Conservation (phyloP, 2,329 filamentous ascomycete species). For the Fusarium mundagurra region DNA sequence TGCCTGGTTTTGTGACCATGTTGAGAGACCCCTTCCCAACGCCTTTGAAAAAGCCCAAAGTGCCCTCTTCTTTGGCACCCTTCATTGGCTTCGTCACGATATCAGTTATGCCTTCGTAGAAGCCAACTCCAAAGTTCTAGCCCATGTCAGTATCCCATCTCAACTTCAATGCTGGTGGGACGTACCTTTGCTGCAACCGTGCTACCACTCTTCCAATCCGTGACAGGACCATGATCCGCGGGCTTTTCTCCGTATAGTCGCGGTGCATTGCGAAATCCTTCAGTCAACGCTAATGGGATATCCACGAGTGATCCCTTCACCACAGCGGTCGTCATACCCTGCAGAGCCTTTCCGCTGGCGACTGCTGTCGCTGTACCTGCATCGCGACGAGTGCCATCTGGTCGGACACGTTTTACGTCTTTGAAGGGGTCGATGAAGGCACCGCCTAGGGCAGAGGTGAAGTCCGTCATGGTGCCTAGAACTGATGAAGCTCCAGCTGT, state of each 20-base stretch:
- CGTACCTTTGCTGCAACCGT: neutral
- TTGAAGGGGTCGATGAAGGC: constrained; percentile 1
- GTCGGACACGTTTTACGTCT: neutral
- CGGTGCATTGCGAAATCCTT: neutral
- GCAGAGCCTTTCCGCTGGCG: neutral
- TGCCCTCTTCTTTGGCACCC: neutral
- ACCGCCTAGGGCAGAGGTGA: neutral
- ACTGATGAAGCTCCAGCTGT: neutral
- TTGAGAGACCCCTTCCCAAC: neutral
- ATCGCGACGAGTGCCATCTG: neutral
- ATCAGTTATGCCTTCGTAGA: neutral
- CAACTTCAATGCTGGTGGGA: fast-evolving
- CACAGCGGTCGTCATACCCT: neutral
- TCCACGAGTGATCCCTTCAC: neutral
- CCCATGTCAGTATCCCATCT: neutral
- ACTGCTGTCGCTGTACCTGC: neutral
- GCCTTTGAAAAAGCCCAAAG: neutral
- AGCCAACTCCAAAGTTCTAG: neutral
- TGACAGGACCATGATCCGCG: neutral
- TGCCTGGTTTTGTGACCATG: neutral
- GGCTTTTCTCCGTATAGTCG: neutral
- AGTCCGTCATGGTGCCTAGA: neutral
- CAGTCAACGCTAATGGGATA: neutral
- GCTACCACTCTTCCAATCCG: neutral
- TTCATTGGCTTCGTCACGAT: neutral